Evolutionary conservation across 805 yeast genomes (phyloP).

Genomic region (Phaffomyces opuntiae): DNA sequence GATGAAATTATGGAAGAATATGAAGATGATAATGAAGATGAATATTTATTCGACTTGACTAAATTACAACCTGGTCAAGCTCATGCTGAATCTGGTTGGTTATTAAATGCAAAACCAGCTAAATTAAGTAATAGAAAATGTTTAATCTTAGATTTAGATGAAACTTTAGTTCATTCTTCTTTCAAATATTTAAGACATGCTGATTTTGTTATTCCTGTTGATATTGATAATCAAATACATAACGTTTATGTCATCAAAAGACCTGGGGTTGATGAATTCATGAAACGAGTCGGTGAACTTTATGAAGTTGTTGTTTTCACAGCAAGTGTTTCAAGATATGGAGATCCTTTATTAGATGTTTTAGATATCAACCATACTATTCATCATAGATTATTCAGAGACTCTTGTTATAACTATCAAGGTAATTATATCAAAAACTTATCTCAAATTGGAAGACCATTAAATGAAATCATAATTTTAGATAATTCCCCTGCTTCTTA

Average conservation of each 20-base stretch:
- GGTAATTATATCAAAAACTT: constrained; percentile 93
- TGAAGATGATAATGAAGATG: constrained; percentile 24
- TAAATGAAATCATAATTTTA: constrained; percentile 76
- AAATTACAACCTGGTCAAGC: constrained; percentile 68
- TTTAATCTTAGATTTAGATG: constrained; percentile 87
- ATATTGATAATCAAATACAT: constrained; percentile 86
- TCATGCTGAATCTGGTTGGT: constrained; percentile 55
- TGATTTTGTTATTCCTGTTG: constrained; percentile 96
- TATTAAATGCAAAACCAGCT: constrained; percentile 49
- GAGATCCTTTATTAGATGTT: constrained; percentile 89
- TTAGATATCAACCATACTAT: constrained; percentile 69
- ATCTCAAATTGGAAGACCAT: constrained; percentile 90
- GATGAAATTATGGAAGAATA: constrained; percentile 17
- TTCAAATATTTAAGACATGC: constrained; percentile 89
- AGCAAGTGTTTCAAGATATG: constrained; percentile 91
- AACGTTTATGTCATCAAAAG: constrained; percentile 94
- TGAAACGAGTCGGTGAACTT: constrained; percentile 72
- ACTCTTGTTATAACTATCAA: constrained; percentile 87
- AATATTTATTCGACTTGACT: constrained; percentile 46
- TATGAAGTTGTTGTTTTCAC: constrained; percentile 96
- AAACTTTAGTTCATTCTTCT: constrained; percentile 91
- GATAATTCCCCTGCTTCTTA: constrained; percentile 99
- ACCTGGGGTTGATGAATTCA: constrained; percentile 96
- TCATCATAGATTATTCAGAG: constrained; percentile 91
- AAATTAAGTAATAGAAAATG: constrained; percentile 66